Evolutionary conservation across 257 asterid species (phyloP).

Genomic region (Solanum arcanum): DNA sequence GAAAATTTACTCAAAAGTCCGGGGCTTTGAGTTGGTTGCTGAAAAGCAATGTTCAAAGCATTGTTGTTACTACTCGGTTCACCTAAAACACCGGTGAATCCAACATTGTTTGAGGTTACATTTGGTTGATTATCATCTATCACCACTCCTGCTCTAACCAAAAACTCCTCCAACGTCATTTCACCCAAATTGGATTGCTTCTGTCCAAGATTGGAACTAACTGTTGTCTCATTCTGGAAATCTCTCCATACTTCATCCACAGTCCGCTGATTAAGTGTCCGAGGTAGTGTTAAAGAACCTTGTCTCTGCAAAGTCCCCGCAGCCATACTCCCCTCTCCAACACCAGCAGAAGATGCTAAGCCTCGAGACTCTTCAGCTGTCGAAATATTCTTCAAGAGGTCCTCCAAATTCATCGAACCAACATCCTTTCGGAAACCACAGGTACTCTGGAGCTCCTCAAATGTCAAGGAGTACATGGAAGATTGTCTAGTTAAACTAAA

Average conservation of each 20-base stretch:
- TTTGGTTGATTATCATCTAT: conserved; percentile 51
- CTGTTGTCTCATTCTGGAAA: conserved; percentile 38
- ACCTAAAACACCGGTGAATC: conserved; percentile 25
- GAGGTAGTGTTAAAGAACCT: conserved; percentile 71
- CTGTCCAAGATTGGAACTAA: conserved; percentile 25
- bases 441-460: conserved; percentile 74
- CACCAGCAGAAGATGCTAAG: conserved; percentile 19
- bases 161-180: conserved; percentile 76
- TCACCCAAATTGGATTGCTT: conserved; percentile 71
- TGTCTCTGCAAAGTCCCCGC: conserved; percentile 66
- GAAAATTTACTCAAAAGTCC: conserved; percentile 24
- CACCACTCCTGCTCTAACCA: conserved; percentile 68
- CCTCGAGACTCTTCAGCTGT: conserved; percentile 70
- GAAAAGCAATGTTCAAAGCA: conserved; percentile 34
- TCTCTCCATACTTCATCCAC: conserved; percentile 88
- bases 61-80: conserved; percentile 10
- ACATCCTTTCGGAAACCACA: conserved; percentile 67
- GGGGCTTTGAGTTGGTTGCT: conserved; percentile 25
- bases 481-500: conserved; percentile 57
- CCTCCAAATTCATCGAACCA: conserved; percentile 95
- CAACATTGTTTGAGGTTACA: conserved; percentile 15
- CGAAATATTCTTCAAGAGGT: conserved; percentile 74
- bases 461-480: conserved; percentile 66
- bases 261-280: conserved; percentile 71
- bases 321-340: conserved; percentile 16